Conservation (phyloP, 2,329 filamentous ascomycete species). For the Podosphaera aphanis region DNA sequence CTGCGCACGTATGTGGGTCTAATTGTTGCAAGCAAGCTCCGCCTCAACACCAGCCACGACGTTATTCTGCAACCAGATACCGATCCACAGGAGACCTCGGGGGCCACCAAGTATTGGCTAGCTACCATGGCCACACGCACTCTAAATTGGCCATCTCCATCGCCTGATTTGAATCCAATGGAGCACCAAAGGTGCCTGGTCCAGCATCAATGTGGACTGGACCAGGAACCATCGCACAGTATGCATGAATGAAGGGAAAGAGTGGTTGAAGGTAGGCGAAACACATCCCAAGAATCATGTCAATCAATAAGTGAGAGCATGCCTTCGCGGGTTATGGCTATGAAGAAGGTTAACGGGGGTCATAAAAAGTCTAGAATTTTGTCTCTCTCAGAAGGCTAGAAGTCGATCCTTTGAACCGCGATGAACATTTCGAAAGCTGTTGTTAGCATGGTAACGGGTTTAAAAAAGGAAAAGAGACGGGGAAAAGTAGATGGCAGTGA, state of each 20-base stretch:
- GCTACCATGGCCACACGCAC: neutral
- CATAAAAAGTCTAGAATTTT: too few species aligned
- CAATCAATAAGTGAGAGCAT: neutral
- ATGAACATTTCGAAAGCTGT: too few species aligned
- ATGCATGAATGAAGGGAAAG: too few species aligned
- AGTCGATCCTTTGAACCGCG: too few species aligned
- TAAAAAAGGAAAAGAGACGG: too few species aligned
- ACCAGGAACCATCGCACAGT: too few species aligned
- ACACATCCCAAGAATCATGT: too few species aligned
- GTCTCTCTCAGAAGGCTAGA: too few species aligned
- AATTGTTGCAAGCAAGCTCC: neutral
- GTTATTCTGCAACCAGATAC: neutral
- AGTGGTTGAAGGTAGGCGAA: too few species aligned
- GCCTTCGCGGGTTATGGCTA: neutral
- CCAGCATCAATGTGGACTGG: too few species aligned
- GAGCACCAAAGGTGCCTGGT: neutral
- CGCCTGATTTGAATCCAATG: neutral
- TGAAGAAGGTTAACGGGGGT: neutral
- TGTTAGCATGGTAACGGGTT: too few species aligned
- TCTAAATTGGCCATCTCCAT: neutral
- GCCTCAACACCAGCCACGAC: neutral
- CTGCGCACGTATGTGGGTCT: neutral
- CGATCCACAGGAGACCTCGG: neutral
- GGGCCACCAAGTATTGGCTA: neutral
- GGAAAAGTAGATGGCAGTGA: too few species aligned